Base-by-base conservation (phyloP, 1,284 basidiomycete species). In the Marasmius sp. region DNA sequence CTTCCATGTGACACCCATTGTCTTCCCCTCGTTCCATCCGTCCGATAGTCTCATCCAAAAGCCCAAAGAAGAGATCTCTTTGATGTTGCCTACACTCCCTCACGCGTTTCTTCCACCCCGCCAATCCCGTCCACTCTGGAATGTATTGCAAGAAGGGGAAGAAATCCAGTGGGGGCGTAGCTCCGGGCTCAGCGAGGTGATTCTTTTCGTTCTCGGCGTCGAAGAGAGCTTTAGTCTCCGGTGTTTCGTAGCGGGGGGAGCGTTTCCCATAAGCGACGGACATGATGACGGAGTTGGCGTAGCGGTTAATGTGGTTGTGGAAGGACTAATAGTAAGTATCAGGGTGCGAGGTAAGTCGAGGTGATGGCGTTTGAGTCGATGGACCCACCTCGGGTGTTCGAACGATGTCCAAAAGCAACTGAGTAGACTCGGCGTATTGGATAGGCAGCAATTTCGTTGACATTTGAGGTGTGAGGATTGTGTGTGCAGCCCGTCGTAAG, bases 111-210 rank as follows among this genome's bases (percentile, higher is more conserved):
- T 76, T 77, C 76, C 76, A 77, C 9, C 65, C 50, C 7, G 75
- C 75, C 66, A 69, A 72, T 18, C 69, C 27, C 27, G 27, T 27
- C 27, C 27, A 52, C 58, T 70, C 71, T 7, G 75, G 76, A 52
- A 77, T 66, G 58, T 75, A 69, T 45, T 71, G 70, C 33, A 77
- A 69, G 57, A 74, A 65, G 8, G 75, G 75, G 41, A 77, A 60
- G 4, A 75, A 59, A 56, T 77, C 75, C 16, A 77, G 60, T n/a
- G 76, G 75, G 10, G 74, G 69, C 33, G 71, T 68, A 33, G 70
- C 65, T 48, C 75, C 74, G 14, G 73, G 71, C 57, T 69, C 71
- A 43, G 74, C 63, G 9, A 70, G 59, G 22, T 64, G 55, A 49
- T 70, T 69, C 67, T 68, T 73, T 16, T 67, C 64, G 38, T 72